Evolutionary conservation across 352 stramenopile species (phyloP).

Genomic region (Phytophthora ohioensis): DNA sequence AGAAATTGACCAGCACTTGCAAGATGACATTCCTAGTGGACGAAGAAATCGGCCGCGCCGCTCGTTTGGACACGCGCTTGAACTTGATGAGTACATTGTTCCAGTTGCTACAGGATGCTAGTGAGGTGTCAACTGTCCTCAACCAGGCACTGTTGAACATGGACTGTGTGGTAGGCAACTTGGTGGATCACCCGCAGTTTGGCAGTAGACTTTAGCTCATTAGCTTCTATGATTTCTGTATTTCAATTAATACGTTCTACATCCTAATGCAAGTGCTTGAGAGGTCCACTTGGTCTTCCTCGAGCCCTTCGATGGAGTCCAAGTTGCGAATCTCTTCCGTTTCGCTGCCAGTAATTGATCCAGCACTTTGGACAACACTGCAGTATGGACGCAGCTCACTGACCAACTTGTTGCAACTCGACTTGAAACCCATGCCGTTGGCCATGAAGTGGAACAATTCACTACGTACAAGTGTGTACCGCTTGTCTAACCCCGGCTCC

Average conservation of each 20-base stretch:
- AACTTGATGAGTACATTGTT: slow-evolving; percentile 11
- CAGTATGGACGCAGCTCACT: slow-evolving; percentile 2
- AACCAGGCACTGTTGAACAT: not conserved
- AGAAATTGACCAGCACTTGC: slow-evolving; percentile 6
- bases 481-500: slow-evolving; percentile 66
- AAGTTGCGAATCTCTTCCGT: slow-evolving; percentile 21
- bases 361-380: not conserved
- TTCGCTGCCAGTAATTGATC: slow-evolving; percentile 13
- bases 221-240: not conserved
- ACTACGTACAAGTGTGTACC: slow-evolving; percentile 73
- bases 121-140: not conserved
- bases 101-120: not conserved
- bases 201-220: not conserved
- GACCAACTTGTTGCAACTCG: slow-evolving; percentile 47
- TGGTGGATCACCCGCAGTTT: not conserved
- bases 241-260: slow-evolving; percentile 13
- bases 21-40: slow-evolving; percentile 19
- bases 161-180: slow-evolving; percentile 2
- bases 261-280: slow-evolving; percentile 29
- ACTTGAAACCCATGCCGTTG: slow-evolving; percentile 55
- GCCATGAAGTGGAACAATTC: slow-evolving; percentile 80
- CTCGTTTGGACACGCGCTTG: slow-evolving; percentile 10
- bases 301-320: slow-evolving; percentile 26
- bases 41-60: slow-evolving; percentile 10
- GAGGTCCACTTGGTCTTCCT: slow-evolving; percentile 11